These are phyloP conservation scores for Adansonia digitata DNA, from an alignment of 345 rosid genomes.

Conservation along the genomic window DNA sequence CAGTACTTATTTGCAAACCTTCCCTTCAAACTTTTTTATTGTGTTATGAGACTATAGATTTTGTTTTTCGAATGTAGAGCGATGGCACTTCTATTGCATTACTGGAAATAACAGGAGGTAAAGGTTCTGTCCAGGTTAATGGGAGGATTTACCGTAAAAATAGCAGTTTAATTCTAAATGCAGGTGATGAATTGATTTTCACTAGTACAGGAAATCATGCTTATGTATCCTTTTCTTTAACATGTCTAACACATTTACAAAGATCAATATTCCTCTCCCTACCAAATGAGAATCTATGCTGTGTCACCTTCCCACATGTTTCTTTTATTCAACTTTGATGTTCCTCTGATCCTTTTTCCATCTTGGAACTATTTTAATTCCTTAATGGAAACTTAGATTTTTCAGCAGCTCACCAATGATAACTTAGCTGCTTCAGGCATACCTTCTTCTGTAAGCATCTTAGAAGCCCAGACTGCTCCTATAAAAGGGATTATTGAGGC, in stretches of 20 bases:
- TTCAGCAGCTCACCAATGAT: constrained; percentile 69
- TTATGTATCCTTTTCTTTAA: constrained; percentile 72
- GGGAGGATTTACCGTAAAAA: constrained; percentile 53
- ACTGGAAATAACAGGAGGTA: constrained; percentile 69
- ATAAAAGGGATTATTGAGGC: constrained; percentile 72
- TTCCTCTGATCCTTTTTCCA: constrained; percentile 6
- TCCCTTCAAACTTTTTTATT: constrained; percentile 1
- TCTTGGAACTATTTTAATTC: constrained; percentile 12
- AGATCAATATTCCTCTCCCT: not conserved
- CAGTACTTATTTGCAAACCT: not conserved
- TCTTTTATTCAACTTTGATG: constrained; percentile 7
- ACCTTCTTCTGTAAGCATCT: constrained; percentile 56
- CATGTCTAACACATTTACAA: not conserved
- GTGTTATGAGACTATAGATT: constrained; percentile 7
- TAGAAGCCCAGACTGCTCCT: constrained; percentile 69
- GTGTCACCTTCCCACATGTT: not conserved
- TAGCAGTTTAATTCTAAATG: constrained; percentile 44
- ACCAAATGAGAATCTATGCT: not conserved
- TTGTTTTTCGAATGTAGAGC: constrained; percentile 35
- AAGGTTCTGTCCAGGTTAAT: constrained; percentile 82
- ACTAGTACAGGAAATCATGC: constrained; percentile 67
- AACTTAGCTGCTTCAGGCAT: constrained; percentile 56
- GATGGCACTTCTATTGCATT: constrained; percentile 61
- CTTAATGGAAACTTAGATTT: constrained; percentile 63
- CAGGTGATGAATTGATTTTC: constrained; percentile 92